Conservation (phyloP, 2,329 filamentous ascomycete species). For the Claviceps pazoutovae region DNA sequence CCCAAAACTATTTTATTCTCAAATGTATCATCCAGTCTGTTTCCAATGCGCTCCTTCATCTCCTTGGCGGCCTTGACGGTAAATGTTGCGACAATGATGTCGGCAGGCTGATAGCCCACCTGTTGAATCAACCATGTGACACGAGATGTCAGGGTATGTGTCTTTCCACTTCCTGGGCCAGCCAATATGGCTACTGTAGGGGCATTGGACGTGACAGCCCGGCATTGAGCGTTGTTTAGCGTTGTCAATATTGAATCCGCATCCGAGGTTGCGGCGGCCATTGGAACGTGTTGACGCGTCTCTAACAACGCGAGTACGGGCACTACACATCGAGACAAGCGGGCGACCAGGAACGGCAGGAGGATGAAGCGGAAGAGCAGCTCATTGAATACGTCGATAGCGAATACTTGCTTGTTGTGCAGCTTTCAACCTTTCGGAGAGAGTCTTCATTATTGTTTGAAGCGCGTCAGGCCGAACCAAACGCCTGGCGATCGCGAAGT, state of each 20-base stretch:
- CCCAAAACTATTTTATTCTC: constrained; percentile 72
- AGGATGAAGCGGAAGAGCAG: neutral
- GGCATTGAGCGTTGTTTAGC: constrained; percentile 41
- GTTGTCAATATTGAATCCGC: constrained; percentile 27
- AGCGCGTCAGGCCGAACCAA: neutral
- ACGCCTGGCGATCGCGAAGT: constrained; percentile 8
- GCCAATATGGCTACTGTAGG: constrained; percentile 52
- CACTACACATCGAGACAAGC: neutral
- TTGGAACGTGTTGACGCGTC: constrained; percentile 13
- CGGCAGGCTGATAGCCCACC: constrained; percentile 59
- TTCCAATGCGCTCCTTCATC: constrained; percentile 80
- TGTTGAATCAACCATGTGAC: constrained; percentile 77
- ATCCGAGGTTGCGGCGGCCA: constrained; percentile 13
- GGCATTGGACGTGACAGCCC: constrained; percentile 38
- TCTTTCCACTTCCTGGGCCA: constrained; percentile 69
- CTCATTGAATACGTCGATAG: neutral
- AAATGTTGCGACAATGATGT: constrained; percentile 91
- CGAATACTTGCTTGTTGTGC: neutral
- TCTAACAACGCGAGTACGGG: constrained; percentile 1
- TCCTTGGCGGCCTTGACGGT: constrained; percentile 89
- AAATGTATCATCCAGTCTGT: constrained; percentile 61
- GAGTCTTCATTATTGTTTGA: neutral
- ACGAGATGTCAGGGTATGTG: constrained; percentile 83
- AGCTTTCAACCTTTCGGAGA: neutral
- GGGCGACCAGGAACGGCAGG: neutral